Base-by-base conservation (phyloP, 345 rosid genomes). In the Hypericum perforatum region DNA sequence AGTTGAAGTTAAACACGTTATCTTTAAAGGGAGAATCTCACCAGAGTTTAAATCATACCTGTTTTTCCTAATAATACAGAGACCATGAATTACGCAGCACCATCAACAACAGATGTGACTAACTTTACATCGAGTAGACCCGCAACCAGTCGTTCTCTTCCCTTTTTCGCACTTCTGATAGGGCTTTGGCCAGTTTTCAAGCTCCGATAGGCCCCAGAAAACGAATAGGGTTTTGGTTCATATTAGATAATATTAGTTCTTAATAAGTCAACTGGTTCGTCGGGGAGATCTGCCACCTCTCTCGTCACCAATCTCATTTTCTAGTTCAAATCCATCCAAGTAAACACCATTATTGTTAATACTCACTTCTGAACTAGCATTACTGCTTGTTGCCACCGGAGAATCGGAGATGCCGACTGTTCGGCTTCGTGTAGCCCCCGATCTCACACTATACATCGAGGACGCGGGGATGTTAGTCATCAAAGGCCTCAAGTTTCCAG, bases 381-480 rank as follows among this genome's bases (percentile, higher is more conserved):
- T 88, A 65, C 98, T 92, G 77, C 97, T 92, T 14, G 97, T 88
- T 45, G 94, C 97, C n/a, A 82, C 70, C 38, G 97, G 98, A n/a
- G 95, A 92, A 66, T 83, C 97, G 10, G 85, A 73, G n/a, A 80
- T 82, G 54, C 91, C 83, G 60, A 77, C 16, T 3, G 89, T 80
- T 62, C n/a, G n/a, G n/a, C n/a, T n/a, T n/a, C 85, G 63, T 56
- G 78, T 42, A 57, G 80, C 82, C 53, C 94, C 97, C 50, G 95
- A 78, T 69, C 99, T 89, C 70, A 85, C 89, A 52, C 97, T 94
- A 67, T 89, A 94, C 95, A 89, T 77, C 57, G 94, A 88, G 12
- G 98, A 88, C 58, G 96, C 96, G 42, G 98, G 98, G 60, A 92
- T 88, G 64, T 88, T 88, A 1, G 95, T 85, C 96, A 85, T 85